Percentiles rank a stretch among this genome's conserved stretches.
Evolutionary conservation across 2,329 filamentous ascomycete genomes (phyloP).

Genomic region (Cladosporium sp.): DNA sequence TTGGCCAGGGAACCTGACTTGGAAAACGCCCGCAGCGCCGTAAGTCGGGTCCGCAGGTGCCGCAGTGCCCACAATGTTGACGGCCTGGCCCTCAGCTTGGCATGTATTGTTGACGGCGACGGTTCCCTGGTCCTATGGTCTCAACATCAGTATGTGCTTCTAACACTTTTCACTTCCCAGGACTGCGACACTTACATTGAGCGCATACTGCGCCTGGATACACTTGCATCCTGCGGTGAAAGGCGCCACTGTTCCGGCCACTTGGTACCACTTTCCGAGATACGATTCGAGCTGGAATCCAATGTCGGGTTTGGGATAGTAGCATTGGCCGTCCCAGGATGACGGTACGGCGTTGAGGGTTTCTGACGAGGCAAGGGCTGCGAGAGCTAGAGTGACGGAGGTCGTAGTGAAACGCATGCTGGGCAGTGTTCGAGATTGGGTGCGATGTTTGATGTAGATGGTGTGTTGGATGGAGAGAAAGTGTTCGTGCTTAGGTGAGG

Average conservation of each 20-base stretch:
- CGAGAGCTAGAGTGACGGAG: slow-evolving; percentile 1
- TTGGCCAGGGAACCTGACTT: slow-evolving; percentile 19
- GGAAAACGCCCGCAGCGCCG: slow-evolving; percentile 17
- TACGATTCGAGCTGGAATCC: slow-evolving; percentile 19
- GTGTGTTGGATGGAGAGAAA: not conserved
- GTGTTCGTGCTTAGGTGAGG: not conserved
- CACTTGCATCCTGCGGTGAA: slow-evolving; percentile 21
- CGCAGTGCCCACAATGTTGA: slow-evolving; percentile 19
- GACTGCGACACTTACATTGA: slow-evolving; percentile 13
- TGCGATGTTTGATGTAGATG: not conserved
- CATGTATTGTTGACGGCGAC: slow-evolving; percentile 20
- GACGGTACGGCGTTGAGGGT: slow-evolving; percentile 12
- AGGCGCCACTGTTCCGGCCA: slow-evolving; percentile 18
- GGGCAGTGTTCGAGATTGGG: not conserved
- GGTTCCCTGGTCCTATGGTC: slow-evolving; percentile 17
- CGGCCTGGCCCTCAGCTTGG: slow-evolving; percentile 12
- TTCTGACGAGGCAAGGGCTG: slow-evolving; percentile 2
- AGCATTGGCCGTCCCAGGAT: slow-evolving; percentile 20
- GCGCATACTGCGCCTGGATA: slow-evolving; percentile 18
- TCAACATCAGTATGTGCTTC: not conserved
- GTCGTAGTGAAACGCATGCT: slow-evolving; percentile 6
- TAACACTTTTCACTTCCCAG: not conserved
- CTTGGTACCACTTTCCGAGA: slow-evolving; percentile 22
- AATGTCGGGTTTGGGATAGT: slow-evolving; percentile 19
- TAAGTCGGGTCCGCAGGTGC: slow-evolving; percentile 18